phyloP scores from a whole-genome alignment of 352 stramenopile species.

The Aphanomyces cochlioides region DNA sequence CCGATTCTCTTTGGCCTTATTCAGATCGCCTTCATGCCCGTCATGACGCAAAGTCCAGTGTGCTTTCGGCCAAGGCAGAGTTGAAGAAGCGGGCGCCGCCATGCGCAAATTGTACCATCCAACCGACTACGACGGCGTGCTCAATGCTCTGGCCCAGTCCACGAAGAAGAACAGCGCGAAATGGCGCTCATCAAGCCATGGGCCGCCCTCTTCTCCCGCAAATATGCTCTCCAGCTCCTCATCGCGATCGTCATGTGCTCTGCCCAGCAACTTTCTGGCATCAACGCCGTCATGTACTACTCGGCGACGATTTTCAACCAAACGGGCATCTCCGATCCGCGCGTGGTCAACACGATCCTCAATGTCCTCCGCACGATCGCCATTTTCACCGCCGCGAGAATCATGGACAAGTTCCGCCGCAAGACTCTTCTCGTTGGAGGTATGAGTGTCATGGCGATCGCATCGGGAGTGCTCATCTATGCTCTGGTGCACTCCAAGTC shows the following conservation, averaged over 20 bases:
- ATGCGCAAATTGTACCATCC: slow-evolving; percentile 19
- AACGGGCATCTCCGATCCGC: slow-evolving; percentile 51
- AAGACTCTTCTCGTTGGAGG: slow-evolving; percentile 48
- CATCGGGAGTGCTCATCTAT: slow-evolving; percentile 48
- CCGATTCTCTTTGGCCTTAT: slow-evolving; percentile 45
- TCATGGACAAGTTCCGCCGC: slow-evolving; percentile 47
- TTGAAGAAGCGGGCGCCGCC: background rate
- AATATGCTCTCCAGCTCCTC: slow-evolving; percentile 42
- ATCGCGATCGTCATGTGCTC: slow-evolving; percentile 46
- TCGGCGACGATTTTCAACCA: slow-evolving; percentile 58
- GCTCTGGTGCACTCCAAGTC: slow-evolving; percentile 34
- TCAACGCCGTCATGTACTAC: slow-evolving; percentile 74
- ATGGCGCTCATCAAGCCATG: slow-evolving; percentile 7
- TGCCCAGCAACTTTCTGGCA: slow-evolving; percentile 52
- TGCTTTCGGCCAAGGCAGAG: slow-evolving; percentile 16
- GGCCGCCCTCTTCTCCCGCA: slow-evolving; percentile 24
- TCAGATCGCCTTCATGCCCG: slow-evolving; percentile 39
- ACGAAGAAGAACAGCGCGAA: slow-evolving; percentile 25
- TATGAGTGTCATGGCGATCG: slow-evolving; percentile 49
- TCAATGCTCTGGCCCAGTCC: slow-evolving; percentile 11
- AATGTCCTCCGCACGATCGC: slow-evolving; percentile 57
- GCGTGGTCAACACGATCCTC: slow-evolving; percentile 53
- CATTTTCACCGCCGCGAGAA: slow-evolving; percentile 40
- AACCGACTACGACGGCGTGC: slow-evolving; percentile 3
- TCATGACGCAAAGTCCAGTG: slow-evolving; percentile 20